phyloP scores from a whole-genome alignment of 2,329 filamentous ascomycete genomes.

The Ceratocystis papillata region DNA sequence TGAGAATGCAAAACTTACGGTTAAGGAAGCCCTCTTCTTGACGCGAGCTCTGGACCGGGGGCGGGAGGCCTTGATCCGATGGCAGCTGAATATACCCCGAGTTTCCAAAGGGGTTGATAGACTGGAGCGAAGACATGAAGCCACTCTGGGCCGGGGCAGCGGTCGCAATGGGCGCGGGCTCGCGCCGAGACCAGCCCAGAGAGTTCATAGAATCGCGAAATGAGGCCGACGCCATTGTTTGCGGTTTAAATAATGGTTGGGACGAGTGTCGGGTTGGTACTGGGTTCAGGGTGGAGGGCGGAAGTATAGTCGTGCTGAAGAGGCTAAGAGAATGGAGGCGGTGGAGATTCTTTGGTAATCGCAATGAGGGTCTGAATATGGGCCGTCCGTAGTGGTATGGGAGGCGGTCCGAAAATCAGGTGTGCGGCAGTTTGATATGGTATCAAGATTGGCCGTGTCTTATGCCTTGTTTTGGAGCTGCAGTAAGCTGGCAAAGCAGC shows the following conservation, averaged over 20 bases:
- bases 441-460: too few relatives aligned
- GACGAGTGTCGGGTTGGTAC: not conserved
- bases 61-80: constrained; percentile 32
- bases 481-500: too few relatives aligned
- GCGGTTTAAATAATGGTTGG: constrained; percentile 22
- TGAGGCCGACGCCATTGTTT: constrained; percentile 66
- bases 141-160: constrained; percentile 57
- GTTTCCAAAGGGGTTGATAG: constrained; percentile 75
- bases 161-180: constrained; percentile 62
- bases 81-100: constrained; percentile 85
- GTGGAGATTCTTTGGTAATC: too few relatives aligned
- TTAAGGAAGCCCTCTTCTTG: constrained; percentile 94
- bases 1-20: constrained; percentile 51
- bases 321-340: not conserved
- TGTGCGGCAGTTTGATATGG: too few relatives aligned
- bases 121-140: constrained; percentile 69
- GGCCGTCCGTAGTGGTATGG: too few relatives aligned
- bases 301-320: not conserved
- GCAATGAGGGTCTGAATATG: too few relatives aligned
- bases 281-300: not conserved
- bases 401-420: too few relatives aligned
- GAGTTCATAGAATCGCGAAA: constrained; percentile 94
- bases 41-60: constrained; percentile 65
- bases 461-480: too few relatives aligned
- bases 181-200: constrained; percentile 83